Percentiles rank a stretch among this genome's conserved stretches.
These are phyloP conservation scores for Exserohilum rostratum DNA, from an alignment of 2,329 filamentous ascomycete genomes.

Conservation along the genomic window DNA sequence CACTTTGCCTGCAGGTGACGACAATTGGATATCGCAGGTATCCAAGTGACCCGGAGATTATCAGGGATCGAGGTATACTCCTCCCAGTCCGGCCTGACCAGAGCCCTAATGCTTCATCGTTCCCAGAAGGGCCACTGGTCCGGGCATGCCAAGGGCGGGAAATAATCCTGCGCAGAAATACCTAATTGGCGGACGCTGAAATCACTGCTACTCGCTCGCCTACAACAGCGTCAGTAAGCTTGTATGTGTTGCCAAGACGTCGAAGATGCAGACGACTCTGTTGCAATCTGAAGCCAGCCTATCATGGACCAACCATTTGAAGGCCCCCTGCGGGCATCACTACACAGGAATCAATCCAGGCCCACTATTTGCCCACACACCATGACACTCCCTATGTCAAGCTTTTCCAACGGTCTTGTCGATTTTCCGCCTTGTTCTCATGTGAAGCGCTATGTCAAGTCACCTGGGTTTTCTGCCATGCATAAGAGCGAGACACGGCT, in stretches of 20 bases:
- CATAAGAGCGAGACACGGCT: slow-evolving; percentile 3
- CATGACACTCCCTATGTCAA: neutral
- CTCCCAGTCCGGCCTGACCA: slow-evolving; percentile 4
- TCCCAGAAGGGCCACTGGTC: slow-evolving; percentile 22
- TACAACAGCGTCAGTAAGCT: slow-evolving; percentile 16
- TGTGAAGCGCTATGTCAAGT: neutral
- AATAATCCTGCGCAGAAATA: neutral
- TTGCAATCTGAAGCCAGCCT: slow-evolving; percentile 23
- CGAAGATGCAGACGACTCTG: slow-evolving; percentile 10
- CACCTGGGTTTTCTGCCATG: neutral
- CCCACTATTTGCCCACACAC: neutral
- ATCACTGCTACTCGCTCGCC: slow-evolving; percentile 13
- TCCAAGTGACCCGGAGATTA: neutral
- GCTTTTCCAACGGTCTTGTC: neutral
- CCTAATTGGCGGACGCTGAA: slow-evolving; percentile 19
- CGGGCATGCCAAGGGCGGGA: slow-evolving; percentile 9
- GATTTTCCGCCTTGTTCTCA: neutral
- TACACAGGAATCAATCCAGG: neutral
- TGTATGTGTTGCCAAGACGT: slow-evolving; percentile 10
- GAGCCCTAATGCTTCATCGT: slow-evolving; percentile 6
- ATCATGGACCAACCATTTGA: slow-evolving; percentile 14
- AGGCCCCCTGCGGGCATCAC: slow-evolving; percentile 4
- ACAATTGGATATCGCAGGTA: slow-evolving; percentile 3
- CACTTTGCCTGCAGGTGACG: slow-evolving; percentile 12
- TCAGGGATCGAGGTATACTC: neutral